These are phyloP conservation scores for Penicillium glabrum DNA, from an alignment of 2,329 filamentous ascomycete species.

Conservation along the genomic window DNA sequence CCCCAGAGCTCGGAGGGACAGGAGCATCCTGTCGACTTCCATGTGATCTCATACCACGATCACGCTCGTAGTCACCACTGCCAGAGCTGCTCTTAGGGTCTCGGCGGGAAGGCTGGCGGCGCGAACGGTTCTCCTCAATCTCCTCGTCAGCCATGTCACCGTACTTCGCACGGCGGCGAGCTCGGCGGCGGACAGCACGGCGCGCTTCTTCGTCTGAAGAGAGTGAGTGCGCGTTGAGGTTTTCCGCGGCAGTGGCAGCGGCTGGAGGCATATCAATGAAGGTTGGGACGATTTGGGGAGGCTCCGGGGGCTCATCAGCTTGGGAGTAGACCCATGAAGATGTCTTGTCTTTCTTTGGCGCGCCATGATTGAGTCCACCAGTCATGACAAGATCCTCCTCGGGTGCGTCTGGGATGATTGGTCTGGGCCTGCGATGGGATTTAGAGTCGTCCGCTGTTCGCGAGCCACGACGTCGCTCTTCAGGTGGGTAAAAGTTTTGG, in stretches of 20 bases:
- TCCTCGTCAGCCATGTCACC: constrained; percentile 38
- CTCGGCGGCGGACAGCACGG: constrained; percentile 37
- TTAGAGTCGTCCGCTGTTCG: constrained; percentile 35
- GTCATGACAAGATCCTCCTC: constrained; percentile 32
- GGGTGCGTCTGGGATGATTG: constrained; percentile 27
- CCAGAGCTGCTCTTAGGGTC: constrained; percentile 43
- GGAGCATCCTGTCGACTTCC: constrained; percentile 23
- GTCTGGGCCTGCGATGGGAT: constrained; percentile 27
- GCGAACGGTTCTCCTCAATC: constrained; percentile 36
- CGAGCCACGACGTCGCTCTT: constrained; percentile 29
- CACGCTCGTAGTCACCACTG: constrained; percentile 41
- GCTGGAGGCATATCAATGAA: constrained; percentile 44
- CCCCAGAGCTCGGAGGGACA: constrained; percentile 24
- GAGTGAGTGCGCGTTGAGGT: constrained; percentile 33
- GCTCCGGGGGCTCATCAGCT: constrained; percentile 48
- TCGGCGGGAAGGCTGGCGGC: constrained; percentile 33
- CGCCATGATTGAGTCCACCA: constrained; percentile 31
- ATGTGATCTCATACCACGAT: constrained; percentile 33
- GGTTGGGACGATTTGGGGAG: constrained; percentile 47
- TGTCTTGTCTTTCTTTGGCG: constrained; percentile 43
- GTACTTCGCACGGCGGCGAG: constrained; percentile 42
- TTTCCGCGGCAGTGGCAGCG: constrained; percentile 24
- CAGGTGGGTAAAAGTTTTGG: constrained; percentile 12
- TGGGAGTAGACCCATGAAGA: constrained; percentile 53
- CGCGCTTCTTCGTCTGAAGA: constrained; percentile 46